phyloP scores from a whole-genome alignment of 2,329 filamentous ascomycete species.

The Mollisiaceae sp. region DNA sequence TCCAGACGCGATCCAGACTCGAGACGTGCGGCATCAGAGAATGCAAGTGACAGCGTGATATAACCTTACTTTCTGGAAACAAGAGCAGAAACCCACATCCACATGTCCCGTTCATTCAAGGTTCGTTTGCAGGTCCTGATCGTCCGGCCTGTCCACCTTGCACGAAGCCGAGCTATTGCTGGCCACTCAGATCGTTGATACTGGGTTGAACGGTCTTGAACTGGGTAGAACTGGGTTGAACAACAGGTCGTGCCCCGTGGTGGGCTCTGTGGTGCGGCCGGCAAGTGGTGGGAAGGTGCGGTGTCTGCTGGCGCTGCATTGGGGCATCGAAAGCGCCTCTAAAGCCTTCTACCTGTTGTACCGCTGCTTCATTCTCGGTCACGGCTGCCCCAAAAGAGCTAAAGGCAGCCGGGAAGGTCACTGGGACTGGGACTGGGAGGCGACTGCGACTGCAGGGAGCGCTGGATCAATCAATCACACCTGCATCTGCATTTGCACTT shows the following conservation, averaged over 20 bases:
- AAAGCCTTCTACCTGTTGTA: too few species aligned
- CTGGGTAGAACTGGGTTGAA: too few species aligned
- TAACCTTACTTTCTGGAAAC: neutral
- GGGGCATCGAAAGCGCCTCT: too few species aligned
- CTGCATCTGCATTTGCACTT: neutral
- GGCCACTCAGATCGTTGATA: neutral
- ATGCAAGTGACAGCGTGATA: neutral
- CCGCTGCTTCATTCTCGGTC: neutral
- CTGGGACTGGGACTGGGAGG: too few species aligned
- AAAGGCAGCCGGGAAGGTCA: too few species aligned
- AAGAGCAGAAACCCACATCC: neutral
- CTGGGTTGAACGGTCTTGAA: neutral
- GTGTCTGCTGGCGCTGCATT: constrained; percentile 6
- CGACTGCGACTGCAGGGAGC: too few species aligned
- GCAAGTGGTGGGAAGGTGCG: neutral
- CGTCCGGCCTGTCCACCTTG: neutral
- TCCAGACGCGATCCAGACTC: neutral
- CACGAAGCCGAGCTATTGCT: neutral
- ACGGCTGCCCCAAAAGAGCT: neutral
- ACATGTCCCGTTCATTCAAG: neutral
- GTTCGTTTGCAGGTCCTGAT: neutral
- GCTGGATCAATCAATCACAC: too few species aligned
- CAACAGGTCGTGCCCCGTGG: too few species aligned
- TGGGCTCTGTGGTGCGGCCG: neutral
- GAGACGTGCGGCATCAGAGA: neutral